Base-by-base conservation (phyloP, 768 basidiomycete species). In the Mycena rosella region DNA sequence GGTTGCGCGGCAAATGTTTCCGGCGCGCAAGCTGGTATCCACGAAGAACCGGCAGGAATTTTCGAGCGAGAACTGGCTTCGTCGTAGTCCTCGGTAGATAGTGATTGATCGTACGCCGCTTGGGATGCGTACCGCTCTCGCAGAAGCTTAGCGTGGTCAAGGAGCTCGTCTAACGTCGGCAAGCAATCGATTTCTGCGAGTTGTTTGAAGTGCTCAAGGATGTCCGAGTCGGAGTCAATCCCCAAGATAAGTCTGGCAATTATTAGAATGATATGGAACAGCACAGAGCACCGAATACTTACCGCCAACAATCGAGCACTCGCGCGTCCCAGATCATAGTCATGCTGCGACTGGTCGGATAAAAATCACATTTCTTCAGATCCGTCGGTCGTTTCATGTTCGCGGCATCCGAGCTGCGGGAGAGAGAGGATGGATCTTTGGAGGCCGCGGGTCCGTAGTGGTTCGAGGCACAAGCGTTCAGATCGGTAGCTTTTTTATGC, bases 291-390 rank as follows among this genome's bases (percentile, higher is more conserved):
- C n/a, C 6, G 22, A 45, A 42, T 27, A 5, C 20, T 2, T 48
- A 74, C 65, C 66, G 56, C 70, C 71, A 68, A 48, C 73, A 70
- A 47, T 70, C 71, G 47, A 68, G 63, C 1, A 70, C 63, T 40
- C 59, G 73, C 3, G 70, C 68, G 38, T 74, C 70, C 68, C 71
- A 73, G 53, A 71, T 55, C 40, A 69, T 42, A 10, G 61, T 71
- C 64, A 73, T 67, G 44, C 73, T 73, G 22, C 73, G 59, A 24
- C 64, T 65, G 3, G 70, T 75, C 44, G 60, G 74, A 65, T 72
- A 72, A 52, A 63, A n/a, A n/a, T n/a, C n/a, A n/a, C n/a, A n/a
- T n/a, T n/a, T n/a, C n/a, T n/a, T n/a, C n/a, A n/a, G n/a, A n/a
- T n/a, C n/a, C n/a, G n/a, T n/a, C n/a, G n/a, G n/a, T n/a, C n/a